Percentiles rank a stretch among this genome's conserved stretches.
These are phyloP conservation scores for Xylariaceae sp. DNA, from an alignment of 2,329 filamentous ascomycete genomes.

Conservation along the genomic window DNA sequence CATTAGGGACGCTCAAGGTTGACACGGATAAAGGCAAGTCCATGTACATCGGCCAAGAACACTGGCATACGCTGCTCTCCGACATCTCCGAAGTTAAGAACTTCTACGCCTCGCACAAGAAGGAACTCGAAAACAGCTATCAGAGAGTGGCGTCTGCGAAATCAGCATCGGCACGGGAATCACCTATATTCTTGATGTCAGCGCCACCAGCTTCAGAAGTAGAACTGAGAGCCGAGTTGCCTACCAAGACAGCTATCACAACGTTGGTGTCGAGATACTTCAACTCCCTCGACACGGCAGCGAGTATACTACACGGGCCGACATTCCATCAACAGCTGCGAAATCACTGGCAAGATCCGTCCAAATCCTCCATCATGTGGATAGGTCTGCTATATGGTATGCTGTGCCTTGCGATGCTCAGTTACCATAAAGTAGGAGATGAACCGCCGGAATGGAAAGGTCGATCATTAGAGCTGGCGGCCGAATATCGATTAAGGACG, in stretches of 20 bases:
- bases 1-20: conserved; percentile 76
- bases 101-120: conserved; percentile 80
- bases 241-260: conserved; percentile 74
- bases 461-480: conserved; percentile 50
- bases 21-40: conserved; percentile 70
- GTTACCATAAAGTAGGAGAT: conserved; percentile 71
- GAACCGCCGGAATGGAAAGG: conserved; percentile 73
- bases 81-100: conserved; percentile 91
- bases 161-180: conserved; percentile 49
- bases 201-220: conserved; percentile 62
- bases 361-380: conserved; percentile 69
- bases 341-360: conserved; percentile 62
- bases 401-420: conserved; percentile 69
- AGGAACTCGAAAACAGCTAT: conserved; percentile 77
- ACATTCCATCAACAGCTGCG: conserved; percentile 71
- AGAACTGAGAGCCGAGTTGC: conserved; percentile 74
- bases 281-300: conserved; percentile 66
- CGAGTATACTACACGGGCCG: conserved; percentile 71
- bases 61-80: conserved; percentile 73
- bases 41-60: conserved; percentile 73
- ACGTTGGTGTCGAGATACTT: conserved; percentile 85
- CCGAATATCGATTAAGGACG: conserved; percentile 61
- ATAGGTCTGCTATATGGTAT: conserved; percentile 69
- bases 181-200: conserved; percentile 73
- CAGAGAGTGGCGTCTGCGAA: conserved; percentile 67